These are phyloP conservation scores for Gnetum montanum DNA, from an alignment of 75 land plant genomes.

Conservation along the genomic window DNA sequence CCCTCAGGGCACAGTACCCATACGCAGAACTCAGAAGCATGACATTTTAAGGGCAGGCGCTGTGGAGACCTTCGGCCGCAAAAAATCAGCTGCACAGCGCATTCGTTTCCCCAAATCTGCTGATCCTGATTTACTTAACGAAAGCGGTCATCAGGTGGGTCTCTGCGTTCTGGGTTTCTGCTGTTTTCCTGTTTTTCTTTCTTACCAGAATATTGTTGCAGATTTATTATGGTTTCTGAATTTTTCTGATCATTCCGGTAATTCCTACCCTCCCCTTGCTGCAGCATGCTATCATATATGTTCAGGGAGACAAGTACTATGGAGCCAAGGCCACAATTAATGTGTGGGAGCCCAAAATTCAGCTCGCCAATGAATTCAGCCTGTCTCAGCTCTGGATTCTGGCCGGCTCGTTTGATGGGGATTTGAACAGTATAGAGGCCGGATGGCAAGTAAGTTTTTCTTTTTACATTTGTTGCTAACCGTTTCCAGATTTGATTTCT, in stretches of 20 bases:
- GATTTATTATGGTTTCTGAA: not conserved
- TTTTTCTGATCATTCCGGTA: not conserved
- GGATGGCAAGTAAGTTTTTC: conserved; percentile 63
- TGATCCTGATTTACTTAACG: conserved; percentile 43
- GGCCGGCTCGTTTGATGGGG: conserved; percentile 28
- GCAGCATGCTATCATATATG: conserved; percentile 82
- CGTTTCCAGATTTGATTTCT: no score
- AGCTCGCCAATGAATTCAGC: conserved; percentile 42
- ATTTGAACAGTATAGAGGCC: conserved; percentile 49
- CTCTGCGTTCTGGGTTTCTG: not conserved
- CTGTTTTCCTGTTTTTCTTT: not conserved
- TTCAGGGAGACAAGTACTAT: conserved; percentile 52
- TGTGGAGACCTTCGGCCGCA: conserved; percentile 57
- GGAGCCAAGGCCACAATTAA: conserved; percentile 54
- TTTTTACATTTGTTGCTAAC: not conserved
- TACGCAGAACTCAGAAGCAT: conserved; percentile 60
- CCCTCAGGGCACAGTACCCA: conserved; percentile 67
- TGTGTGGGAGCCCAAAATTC: conserved; percentile 59
- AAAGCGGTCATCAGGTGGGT: conserved; percentile 68
- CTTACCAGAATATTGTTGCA: not conserved
- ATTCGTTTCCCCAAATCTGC: conserved; percentile 41
- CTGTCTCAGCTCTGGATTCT: conserved; percentile 52
- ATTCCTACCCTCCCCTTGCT: not conserved
- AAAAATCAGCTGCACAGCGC: conserved; percentile 30
- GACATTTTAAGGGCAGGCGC: conserved; percentile 72